Conservation (phyloP, 2,329 filamentous ascomycete species). For the Furcasterigmium furcatum region DNA sequence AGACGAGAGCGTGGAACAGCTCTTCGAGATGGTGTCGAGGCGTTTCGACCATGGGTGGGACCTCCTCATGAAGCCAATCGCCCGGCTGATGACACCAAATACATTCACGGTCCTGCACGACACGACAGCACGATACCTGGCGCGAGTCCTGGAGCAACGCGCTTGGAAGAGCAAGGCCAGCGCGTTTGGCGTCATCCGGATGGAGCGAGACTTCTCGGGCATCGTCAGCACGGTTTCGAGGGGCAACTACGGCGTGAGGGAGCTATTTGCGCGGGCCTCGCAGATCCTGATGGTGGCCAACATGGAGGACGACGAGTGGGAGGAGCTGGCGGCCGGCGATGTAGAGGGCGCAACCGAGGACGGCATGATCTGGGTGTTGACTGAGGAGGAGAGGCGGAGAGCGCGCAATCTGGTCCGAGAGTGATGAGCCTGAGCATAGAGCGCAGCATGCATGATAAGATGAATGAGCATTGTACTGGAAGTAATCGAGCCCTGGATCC, state of each 20-base stretch:
- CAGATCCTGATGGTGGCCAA: conserved; percentile 86
- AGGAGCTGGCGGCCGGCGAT: conserved; percentile 55
- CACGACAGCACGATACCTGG: conserved; percentile 70
- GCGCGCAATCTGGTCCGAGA: conserved; percentile 64
- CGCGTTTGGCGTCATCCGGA: conserved; percentile 74
- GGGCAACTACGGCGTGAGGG: conserved; percentile 74
- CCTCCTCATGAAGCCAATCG: conserved; percentile 77
- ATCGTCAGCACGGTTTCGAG: conserved; percentile 66
- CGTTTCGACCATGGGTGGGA: conserved; percentile 87
- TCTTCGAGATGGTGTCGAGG: conserved; percentile 67
- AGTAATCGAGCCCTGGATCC: no score
- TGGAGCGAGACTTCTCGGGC: conserved; percentile 80
- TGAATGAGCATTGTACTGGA: no score
- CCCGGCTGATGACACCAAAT: conserved; percentile 74
- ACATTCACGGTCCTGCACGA: conserved; percentile 76
- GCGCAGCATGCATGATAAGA: no score
- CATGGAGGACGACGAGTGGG: conserved; percentile 96
- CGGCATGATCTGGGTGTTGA: conserved; percentile 69
- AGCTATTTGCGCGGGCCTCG: conserved; percentile 70
- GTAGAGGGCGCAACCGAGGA: conserved; percentile 46
- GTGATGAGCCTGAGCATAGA: background rate
- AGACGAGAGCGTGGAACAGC: conserved; percentile 49
- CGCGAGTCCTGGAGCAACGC: conserved; percentile 80
- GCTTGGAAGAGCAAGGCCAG: conserved; percentile 79
- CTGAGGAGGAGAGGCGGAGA: conserved; percentile 68